A percentile compares a stretch with the other conserved stretches of the same genome.
phyloP scores from a whole-genome alignment of 129 eudicot species.

The Centrapalus pauciflorus region DNA sequence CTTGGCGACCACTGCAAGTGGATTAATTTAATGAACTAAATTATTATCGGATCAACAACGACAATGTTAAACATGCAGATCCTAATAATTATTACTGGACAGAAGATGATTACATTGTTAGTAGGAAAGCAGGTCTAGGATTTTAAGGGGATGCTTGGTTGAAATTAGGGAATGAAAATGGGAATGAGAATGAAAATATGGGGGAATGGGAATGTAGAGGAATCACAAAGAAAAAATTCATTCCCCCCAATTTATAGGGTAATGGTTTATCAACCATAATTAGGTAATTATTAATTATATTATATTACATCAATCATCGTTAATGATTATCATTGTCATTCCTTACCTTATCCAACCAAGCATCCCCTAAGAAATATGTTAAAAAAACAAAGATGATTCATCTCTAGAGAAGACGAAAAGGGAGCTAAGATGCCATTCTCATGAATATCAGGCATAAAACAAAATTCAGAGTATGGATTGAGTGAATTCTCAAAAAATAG shows the following conservation, averaged over 20 bases:
- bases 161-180: too few relatives aligned
- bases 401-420: not conserved
- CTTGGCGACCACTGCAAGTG: constrained; percentile 70
- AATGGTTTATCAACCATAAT: too few relatives aligned
- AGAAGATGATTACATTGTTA: not conserved
- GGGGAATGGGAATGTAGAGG: too few relatives aligned
- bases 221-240: too few relatives aligned
- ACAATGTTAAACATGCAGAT: not conserved
- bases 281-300: too few relatives aligned
- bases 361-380: too few relatives aligned
- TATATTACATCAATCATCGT: too few relatives aligned
- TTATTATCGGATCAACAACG: not conserved
- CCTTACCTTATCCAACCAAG: too few relatives aligned
- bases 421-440: not conserved
- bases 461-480: not conserved
- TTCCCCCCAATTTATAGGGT: too few relatives aligned
- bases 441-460: not conserved
- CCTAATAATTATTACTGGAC: not conserved
- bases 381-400: not conserved
- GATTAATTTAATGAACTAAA: not conserved
- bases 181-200: too few relatives aligned
- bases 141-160: too few relatives aligned
- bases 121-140: not conserved
- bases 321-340: too few relatives aligned
- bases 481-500: not conserved